A percentile compares a stretch with the other conserved stretches of the same genome.
Conservation (phyloP, 345 rosid species). For the Draba incana region DNA sequence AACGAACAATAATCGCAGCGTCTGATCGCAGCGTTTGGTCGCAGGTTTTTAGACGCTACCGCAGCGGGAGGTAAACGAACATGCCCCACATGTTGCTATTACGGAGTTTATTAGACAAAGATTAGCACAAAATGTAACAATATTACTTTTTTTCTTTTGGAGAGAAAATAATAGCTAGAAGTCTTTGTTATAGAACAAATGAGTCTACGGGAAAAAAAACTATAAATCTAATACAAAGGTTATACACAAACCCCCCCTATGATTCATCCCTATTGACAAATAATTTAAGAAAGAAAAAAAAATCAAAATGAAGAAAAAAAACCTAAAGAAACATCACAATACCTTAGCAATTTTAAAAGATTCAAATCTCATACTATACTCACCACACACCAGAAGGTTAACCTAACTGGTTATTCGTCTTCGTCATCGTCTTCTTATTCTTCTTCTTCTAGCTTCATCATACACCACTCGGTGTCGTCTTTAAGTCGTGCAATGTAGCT, state of each 20-base stretch:
- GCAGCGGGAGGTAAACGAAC: too few relatives aligned
- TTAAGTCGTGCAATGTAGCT: slow-evolving; percentile 72
- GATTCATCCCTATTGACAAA: slow-evolving; percentile 44
- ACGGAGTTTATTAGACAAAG: slow-evolving; percentile 13
- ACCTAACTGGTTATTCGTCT: slow-evolving; percentile 33
- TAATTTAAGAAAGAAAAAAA: slow-evolving; percentile 7
- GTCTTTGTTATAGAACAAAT: slow-evolving; percentile 37
- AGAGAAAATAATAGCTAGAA: slow-evolving; percentile 18
- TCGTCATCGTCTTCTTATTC: slow-evolving; percentile 6
- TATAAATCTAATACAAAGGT: slow-evolving; percentile 42
- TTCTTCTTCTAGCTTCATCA: slow-evolving; percentile 43
- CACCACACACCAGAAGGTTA: slow-evolving; percentile 40
- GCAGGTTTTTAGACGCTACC: too few relatives aligned
- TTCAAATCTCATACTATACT: slow-evolving; percentile 41
- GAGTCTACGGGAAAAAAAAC: slow-evolving; percentile 26
- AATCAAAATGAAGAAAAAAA: slow-evolving; percentile 19
- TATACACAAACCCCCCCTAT: slow-evolving; percentile 37
- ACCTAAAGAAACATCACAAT: slow-evolving; percentile 38
- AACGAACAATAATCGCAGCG: too few relatives aligned
- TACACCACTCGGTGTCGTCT: slow-evolving; percentile 43
- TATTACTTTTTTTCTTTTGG: background rate
- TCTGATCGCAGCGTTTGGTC: too few relatives aligned
- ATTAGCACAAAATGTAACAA: slow-evolving; percentile 20
- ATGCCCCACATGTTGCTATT: background rate
- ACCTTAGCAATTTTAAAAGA: slow-evolving; percentile 32